These are phyloP conservation scores for Hericium erinaceus DNA, from an alignment of 768 basidiomycete species.

Conservation along the genomic window DNA sequence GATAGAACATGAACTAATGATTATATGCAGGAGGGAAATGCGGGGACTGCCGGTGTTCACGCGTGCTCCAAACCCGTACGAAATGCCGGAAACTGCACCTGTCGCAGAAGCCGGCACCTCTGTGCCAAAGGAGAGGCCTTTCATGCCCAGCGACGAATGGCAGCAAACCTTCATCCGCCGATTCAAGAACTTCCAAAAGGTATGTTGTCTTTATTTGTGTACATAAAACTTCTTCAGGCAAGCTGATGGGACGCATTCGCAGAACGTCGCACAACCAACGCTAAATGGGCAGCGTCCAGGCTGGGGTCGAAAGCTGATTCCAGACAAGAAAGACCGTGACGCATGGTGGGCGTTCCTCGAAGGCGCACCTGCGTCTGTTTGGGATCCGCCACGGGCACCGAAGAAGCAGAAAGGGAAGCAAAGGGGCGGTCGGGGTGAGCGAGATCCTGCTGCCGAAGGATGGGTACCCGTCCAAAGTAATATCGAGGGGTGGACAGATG, in stretches of 20 bases:
- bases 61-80: slow-evolving; percentile 63
- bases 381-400: slow-evolving; percentile 44
- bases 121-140: slow-evolving; percentile 17
- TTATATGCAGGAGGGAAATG: slow-evolving; percentile 53
- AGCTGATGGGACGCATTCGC: slow-evolving; percentile 6
- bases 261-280: slow-evolving; percentile 65
- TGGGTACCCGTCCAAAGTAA: not conserved
- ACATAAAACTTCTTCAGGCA: not conserved
- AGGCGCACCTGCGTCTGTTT: slow-evolving; percentile 58
- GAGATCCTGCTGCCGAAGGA: not conserved
- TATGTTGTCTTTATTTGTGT: slow-evolving; percentile 19
- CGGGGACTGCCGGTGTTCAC: slow-evolving; percentile 54
- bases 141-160: slow-evolving; percentile 64
- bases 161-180: slow-evolving; percentile 42
- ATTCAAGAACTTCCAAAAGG: slow-evolving; percentile 61
- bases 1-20: not conserved
- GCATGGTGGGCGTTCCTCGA: slow-evolving; percentile 74
- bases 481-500: not conserved
- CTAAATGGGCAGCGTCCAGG: slow-evolving; percentile 32
- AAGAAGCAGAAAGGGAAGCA: slow-evolving; percentile 17
- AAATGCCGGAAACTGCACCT: slow-evolving; percentile 17
- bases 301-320: slow-evolving; percentile 34
- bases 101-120: slow-evolving; percentile 6
- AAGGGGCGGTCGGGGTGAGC: slow-evolving; percentile 6
- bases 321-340: slow-evolving; percentile 65